A percentile compares a stretch with the other conserved stretches of the same genome.
Evolutionary conservation across 345 rosid genomes (phyloP).

Genomic region (Camelina hispida): DNA sequence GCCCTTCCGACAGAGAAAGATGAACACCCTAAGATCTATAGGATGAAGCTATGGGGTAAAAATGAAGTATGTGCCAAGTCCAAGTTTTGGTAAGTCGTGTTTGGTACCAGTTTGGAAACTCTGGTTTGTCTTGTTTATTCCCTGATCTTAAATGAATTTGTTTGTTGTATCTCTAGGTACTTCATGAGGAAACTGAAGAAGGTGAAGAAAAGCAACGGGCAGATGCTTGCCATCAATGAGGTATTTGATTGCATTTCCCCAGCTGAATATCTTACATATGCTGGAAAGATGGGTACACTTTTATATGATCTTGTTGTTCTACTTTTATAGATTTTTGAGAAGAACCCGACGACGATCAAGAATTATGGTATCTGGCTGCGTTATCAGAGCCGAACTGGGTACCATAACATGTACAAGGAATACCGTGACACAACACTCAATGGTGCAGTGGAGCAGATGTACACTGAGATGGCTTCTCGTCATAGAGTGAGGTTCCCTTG

Average conservation of each 20-base stretch:
- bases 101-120: neutral
- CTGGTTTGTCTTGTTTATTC: neutral
- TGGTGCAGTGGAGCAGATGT: conserved; percentile 72
- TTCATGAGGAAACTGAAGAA: conserved; percentile 57
- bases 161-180: conserved; percentile 41
- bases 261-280: neutral
- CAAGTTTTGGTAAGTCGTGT: conserved; percentile 59
- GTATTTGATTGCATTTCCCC: conserved; percentile 29
- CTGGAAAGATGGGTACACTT: neutral
- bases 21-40: conserved; percentile 64
- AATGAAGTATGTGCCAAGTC: conserved; percentile 68
- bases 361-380: conserved; percentile 67
- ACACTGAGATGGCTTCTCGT: conserved; percentile 75
- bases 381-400: conserved; percentile 68
- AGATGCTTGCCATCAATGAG: conserved; percentile 63
- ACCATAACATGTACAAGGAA: conserved; percentile 65
- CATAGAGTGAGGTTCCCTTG: conserved; percentile 72
- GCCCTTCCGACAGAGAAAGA: conserved; percentile 59
- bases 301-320: neutral
- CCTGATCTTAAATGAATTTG: neutral
- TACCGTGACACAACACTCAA: conserved; percentile 63
- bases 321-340: conserved; percentile 58
- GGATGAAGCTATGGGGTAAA: conserved; percentile 72
- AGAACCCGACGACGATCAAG: conserved; percentile 62
- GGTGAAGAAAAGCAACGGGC: conserved; percentile 62